phyloP scores from a whole-genome alignment of 2,329 filamentous ascomycete genomes.

The Sporothrix euskadiensis region DNA sequence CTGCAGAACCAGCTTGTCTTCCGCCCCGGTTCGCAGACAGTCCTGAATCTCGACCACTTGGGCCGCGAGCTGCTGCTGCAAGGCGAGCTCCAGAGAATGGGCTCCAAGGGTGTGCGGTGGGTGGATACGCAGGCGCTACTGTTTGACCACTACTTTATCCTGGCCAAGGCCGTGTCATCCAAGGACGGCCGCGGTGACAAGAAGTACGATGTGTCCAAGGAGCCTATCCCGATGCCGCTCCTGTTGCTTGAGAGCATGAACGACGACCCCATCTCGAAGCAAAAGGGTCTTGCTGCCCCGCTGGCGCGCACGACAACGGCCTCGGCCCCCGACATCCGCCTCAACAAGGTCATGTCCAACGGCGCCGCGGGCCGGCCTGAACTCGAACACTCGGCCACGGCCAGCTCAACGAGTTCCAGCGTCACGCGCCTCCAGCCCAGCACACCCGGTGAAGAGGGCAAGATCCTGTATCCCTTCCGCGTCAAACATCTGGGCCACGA shows the following conservation, averaged over 20 bases:
- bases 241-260: conserved; percentile 89
- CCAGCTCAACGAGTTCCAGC: conserved; percentile 61
- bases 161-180: conserved; percentile 75
- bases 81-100: conserved; percentile 85
- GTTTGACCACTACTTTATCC: conserved; percentile 94
- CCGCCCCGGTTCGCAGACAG: conserved; percentile 81
- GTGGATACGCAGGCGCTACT: conserved; percentile 90
- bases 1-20: conserved; percentile 80
- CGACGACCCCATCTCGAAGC: conserved; percentile 85
- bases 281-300: conserved; percentile 69
- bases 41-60: conserved; percentile 91
- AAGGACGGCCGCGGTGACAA: conserved; percentile 74
- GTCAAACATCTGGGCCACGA: conserved; percentile 95
- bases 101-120: conserved; percentile 86
- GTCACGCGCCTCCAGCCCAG: conserved; percentile 46
- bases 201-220: conserved; percentile 91
- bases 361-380: conserved; percentile 50
- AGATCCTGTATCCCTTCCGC: conserved; percentile 88
- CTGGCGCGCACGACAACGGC: conserved; percentile 61
- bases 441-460: conserved; percentile 66
- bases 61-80: conserved; percentile 85
- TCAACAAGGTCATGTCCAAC: conserved; percentile 58
- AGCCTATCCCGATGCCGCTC: conserved; percentile 95
- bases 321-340: conserved; percentile 55
- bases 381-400: conserved; percentile 68